phyloP scores from a whole-genome alignment of 2,329 filamentous ascomycete species.

The Phaeosphaeria sp. region DNA sequence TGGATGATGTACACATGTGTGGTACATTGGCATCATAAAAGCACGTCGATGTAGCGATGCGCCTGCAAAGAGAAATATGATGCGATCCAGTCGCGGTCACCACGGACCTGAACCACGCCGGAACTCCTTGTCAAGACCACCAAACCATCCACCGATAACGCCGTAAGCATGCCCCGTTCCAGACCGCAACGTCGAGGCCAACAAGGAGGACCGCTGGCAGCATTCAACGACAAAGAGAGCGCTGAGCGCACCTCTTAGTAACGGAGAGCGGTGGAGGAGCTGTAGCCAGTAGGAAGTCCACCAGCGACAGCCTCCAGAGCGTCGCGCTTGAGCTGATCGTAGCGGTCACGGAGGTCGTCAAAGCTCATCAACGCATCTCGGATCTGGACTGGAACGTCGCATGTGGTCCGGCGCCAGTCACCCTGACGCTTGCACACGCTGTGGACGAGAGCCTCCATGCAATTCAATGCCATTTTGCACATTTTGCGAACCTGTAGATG shows the following conservation, averaged over 20 bases:
- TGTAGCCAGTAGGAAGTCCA: conserved; percentile 25
- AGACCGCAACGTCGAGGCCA: not conserved
- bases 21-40: not conserved
- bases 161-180: not conserved
- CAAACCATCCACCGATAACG: not conserved
- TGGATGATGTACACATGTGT: not conserved
- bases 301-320: conserved; percentile 26
- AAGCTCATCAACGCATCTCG: conserved; percentile 23
- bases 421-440: conserved; percentile 18
- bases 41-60: not conserved
- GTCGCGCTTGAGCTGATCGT: conserved; percentile 24
- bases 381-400: conserved; percentile 27
- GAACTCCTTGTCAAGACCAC: not conserved
- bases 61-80: not conserved
- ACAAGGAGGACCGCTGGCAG: not conserved
- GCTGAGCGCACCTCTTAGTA: not conserved
- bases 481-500: conserved; percentile 12
- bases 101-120: not conserved
- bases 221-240: not conserved
- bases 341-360: conserved; percentile 24
- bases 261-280: not conserved
- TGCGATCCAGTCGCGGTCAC: not conserved
- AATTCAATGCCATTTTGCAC: conserved; percentile 22
- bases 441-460: conserved; percentile 27
- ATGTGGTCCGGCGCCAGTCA: conserved; percentile 27